Base-by-base conservation (phyloP, 306 rosid genomes). In the Ormosia semicastrata region DNA sequence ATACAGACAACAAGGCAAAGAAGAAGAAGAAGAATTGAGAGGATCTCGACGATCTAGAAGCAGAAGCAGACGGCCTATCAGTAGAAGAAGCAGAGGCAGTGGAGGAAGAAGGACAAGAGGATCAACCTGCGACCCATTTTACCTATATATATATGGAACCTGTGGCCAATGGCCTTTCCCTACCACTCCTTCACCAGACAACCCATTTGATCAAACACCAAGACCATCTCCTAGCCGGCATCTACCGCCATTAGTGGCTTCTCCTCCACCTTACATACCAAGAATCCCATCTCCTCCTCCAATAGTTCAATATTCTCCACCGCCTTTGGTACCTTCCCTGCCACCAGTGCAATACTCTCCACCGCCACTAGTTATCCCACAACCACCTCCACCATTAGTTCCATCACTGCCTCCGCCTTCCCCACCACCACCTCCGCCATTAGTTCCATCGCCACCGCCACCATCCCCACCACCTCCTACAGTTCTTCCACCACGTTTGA, bases 91-190 rank as follows among this genome's bases (percentile, higher is more conserved):
- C 41, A 77, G 89, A 58, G 43, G 82, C 1, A 4, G 30, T 50
- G 73, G 74, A 15, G 65, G 74, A 46, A 70, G 74, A 46, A 70
- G 71, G 62, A 67, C 74, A 56, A 75, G 53, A 86, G 58, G 86
- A 71, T 53, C 79, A 6, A 18, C 40, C 8, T 91, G 95, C 71
- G 97, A 93, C 66, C 92, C 93, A 4, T 81, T 93, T 41, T 93
- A 81, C 85, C 83, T 71, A 29, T 93, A 60, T 74, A 69, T 93
- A 2, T 91, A 83, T 79, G 92, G 59, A 7, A 47, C 49, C 2
- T 91, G 95, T 68, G 92, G 91, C 41, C 89, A 78, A 62, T 93
- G 94, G 95, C 95, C 94, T 78, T 93, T 93, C 24, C 85, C 92
- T 49, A 93, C 84, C 2, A 71, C n/a, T 65, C 93, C 90, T 49